Percentiles rank a stretch among this genome's conserved stretches.
Conservation (phyloP, 1,139 yeast genomes). For the Blastobotrys proliferans region DNA sequence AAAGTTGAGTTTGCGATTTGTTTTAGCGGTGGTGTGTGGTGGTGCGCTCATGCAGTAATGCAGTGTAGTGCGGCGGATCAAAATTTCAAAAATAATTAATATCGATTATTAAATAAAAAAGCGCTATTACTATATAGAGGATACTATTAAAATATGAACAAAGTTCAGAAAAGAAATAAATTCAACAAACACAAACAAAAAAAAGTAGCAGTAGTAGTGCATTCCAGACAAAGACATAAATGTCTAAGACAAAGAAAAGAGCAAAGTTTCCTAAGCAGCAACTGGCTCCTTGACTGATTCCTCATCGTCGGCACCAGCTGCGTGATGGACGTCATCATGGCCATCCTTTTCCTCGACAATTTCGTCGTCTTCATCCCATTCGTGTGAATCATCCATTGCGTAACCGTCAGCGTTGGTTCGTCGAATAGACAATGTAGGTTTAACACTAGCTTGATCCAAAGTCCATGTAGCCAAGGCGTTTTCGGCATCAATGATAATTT, state of each 20-base stretch:
- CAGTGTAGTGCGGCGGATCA: not conserved
- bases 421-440: slow-evolving; percentile 87
- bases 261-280: not conserved
- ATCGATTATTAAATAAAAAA: not conserved
- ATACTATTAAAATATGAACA: not conserved
- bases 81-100: not conserved
- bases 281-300: slow-evolving; percentile 5
- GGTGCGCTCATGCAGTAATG: too few species aligned
- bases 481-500: slow-evolving; percentile 95
- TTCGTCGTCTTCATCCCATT: slow-evolving; percentile 37
- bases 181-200: not conserved
- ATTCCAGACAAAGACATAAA: not conserved
- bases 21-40: too few species aligned
- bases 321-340: not conserved
- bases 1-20: too few species aligned
- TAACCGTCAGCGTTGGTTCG: slow-evolving; percentile 62
- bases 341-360: slow-evolving; percentile 1
- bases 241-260: slow-evolving; percentile 3
- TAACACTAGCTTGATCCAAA: slow-evolving; percentile 88
- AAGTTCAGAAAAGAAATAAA: not conserved
- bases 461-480: slow-evolving; percentile 96
- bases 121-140: not conserved
- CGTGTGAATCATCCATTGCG: slow-evolving; percentile 49
- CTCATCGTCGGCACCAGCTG: not conserved
- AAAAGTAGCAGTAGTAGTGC: not conserved